Conservation (phyloP, 257 asterid genomes). For the Fraxinus americana region DNA sequence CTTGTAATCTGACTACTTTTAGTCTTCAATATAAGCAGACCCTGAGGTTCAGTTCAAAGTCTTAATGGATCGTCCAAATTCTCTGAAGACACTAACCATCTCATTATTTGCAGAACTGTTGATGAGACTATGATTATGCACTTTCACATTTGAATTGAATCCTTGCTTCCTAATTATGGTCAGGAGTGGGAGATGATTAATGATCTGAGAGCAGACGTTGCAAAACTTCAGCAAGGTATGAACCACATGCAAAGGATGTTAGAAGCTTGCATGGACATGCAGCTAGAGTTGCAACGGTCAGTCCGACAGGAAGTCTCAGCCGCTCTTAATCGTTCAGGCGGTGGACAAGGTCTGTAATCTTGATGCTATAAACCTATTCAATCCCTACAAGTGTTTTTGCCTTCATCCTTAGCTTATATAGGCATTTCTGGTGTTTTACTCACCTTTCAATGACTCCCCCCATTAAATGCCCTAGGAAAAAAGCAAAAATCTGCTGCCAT, state of each 20-base stretch:
- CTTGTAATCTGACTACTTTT: neutral
- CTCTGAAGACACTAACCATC: neutral
- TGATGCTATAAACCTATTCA: constrained; percentile 1
- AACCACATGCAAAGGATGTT: constrained; percentile 95
- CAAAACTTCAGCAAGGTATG: constrained; percentile 93
- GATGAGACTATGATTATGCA: neutral
- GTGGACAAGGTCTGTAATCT: constrained; percentile 60
- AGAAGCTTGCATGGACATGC: constrained; percentile 99
- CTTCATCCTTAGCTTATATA: neutral
- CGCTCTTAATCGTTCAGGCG: constrained; percentile 76
- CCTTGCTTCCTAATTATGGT: constrained; percentile 14
- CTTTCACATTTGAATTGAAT: constrained; percentile 16
- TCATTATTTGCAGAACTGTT: neutral
- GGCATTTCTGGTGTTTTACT: neutral
- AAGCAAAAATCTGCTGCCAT: constrained; percentile 5
- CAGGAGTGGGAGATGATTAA: constrained; percentile 89
- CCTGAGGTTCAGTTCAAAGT: neutral
- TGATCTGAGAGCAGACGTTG: constrained; percentile 81
- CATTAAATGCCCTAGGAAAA: neutral
- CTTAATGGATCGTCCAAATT: neutral
- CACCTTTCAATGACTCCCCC: neutral
- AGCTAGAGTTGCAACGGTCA: constrained; percentile 92
- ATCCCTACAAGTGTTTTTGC: neutral
- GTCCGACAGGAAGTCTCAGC: constrained; percentile 97
- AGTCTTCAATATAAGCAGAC: neutral